Evolutionary conservation across 1,284 basidiomycete species (phyloP).

Genomic region (Malassezia psittaci): DNA sequence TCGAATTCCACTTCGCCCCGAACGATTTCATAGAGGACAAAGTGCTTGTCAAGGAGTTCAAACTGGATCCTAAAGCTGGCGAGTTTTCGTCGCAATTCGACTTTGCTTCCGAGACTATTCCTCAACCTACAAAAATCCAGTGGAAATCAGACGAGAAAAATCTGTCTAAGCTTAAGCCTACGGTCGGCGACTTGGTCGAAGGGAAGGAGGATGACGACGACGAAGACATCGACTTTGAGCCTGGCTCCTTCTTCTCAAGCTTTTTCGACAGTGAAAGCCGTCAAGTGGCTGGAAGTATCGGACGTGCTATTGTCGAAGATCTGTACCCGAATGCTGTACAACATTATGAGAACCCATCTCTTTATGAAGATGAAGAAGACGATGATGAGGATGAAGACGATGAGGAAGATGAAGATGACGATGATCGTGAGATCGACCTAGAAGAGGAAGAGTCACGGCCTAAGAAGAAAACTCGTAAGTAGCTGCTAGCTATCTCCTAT

Average conservation of each 20-base stretch:
- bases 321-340: conserved; percentile 41
- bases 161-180: conserved; percentile 66
- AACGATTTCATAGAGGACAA: conserved; percentile 36
- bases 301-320: conserved; percentile 37
- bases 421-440: conserved; percentile 39
- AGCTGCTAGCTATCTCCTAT: background rate
- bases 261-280: conserved; percentile 55
- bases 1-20: conserved; percentile 38
- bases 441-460: conserved; percentile 37
- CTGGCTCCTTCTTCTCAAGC: conserved; percentile 77
- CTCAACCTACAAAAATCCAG: conserved; percentile 54
- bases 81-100: conserved; percentile 35
- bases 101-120: conserved; percentile 37
- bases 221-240: conserved; percentile 53
- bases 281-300: conserved; percentile 36
- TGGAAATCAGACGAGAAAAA: conserved; percentile 72
- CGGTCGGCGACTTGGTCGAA: conserved; percentile 48
- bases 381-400: conserved; percentile 30
- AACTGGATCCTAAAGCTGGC: conserved; percentile 27
- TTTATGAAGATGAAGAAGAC: conserved; percentile 24
- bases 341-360: conserved; percentile 23
- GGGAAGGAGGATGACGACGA: conserved; percentile 36
- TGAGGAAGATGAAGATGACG: conserved; percentile 39
- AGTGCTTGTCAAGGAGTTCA: conserved; percentile 39
- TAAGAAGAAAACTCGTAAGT: conserved; percentile 33